Evolutionary conservation across 441 rosid species (phyloP).

Genomic region (Eutrema salsugineum): DNA sequence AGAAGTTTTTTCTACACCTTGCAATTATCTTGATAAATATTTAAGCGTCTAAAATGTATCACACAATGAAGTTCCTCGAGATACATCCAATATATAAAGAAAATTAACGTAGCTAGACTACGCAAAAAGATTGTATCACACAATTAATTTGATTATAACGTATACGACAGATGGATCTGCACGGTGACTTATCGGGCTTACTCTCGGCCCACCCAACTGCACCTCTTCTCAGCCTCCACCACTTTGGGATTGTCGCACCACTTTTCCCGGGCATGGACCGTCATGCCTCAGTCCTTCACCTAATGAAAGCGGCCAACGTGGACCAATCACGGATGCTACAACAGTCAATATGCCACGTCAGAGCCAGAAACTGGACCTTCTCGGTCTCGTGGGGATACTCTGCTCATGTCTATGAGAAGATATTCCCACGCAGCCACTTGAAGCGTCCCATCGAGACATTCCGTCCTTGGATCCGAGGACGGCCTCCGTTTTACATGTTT

Average conservation of each 20-base stretch:
- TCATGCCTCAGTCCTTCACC: slow-evolving; percentile 40
- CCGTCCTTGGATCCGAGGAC: slow-evolving; percentile 33
- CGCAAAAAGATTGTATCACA: background rate
- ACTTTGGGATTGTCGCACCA: slow-evolving; percentile 39
- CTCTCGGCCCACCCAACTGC: slow-evolving; percentile 52
- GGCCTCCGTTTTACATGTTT: slow-evolving; percentile 41
- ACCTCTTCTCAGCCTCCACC: slow-evolving; percentile 57
- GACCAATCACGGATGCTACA: slow-evolving; percentile 55
- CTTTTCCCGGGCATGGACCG: slow-evolving; percentile 52
- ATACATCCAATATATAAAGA: background rate
- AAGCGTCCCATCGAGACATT: slow-evolving; percentile 52
- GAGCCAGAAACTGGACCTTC: slow-evolving; percentile 48
- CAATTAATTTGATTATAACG: background rate
- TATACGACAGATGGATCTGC: slow-evolving; percentile 50
- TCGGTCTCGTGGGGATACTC: slow-evolving; percentile 78
- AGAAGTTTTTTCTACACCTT: no score
- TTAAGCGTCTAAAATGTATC: background rate
- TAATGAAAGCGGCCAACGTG: slow-evolving; percentile 46
- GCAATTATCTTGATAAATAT: background rate
- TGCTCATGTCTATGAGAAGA: slow-evolving; percentile 45
- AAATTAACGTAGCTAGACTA: background rate
- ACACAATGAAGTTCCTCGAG: background rate
- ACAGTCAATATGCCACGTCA: slow-evolving; percentile 57
- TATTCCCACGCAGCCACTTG: slow-evolving; percentile 46
- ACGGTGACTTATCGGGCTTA: slow-evolving; percentile 50